A percentile compares a stretch with the other conserved stretches of the same genome.
Conservation (phyloP, 2,329 filamentous ascomycete genomes). For the Xylariaceae sp. region DNA sequence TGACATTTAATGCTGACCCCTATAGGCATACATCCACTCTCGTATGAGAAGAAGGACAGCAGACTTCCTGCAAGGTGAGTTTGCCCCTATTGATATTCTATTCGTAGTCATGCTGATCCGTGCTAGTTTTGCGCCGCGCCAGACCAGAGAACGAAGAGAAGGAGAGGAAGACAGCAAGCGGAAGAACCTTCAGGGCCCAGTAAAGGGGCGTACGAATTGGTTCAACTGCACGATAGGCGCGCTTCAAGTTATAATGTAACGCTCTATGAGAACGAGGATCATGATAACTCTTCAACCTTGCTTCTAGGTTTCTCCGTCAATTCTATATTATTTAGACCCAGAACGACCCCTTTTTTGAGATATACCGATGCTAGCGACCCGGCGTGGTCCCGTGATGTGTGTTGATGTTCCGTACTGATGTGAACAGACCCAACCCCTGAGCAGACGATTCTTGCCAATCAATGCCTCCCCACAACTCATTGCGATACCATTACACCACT, state of each 20-base stretch:
- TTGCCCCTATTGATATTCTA: background rate
- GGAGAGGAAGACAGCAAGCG: slow-evolving; percentile 96
- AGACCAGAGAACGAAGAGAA: slow-evolving; percentile 94
- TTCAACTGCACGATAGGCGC: background rate
- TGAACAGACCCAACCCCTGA: too few species aligned
- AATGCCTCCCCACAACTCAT: too few species aligned
- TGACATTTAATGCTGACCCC: slow-evolving; percentile 9
- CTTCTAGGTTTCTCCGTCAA: background rate
- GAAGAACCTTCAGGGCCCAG: slow-evolving; percentile 72
- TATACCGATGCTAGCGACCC: background rate
- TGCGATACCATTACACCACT: too few species aligned
- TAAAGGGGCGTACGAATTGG: background rate
- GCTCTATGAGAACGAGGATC: slow-evolving; percentile 2
- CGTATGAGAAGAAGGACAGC: slow-evolving; percentile 96
- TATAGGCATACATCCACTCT: slow-evolving; percentile 86
- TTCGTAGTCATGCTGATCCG: background rate
- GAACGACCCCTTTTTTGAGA: background rate
- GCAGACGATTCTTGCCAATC: too few species aligned
- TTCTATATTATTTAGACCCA: slow-evolving; percentile 1
- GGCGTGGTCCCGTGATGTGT: background rate
- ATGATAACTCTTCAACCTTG: background rate
- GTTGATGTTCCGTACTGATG: background rate
- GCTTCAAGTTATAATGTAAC: background rate
- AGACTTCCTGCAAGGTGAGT: slow-evolving; percentile 93
- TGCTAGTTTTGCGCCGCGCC: slow-evolving; percentile 82